Evolutionary conservation across 2,329 filamentous ascomycete species (phyloP).

Genomic region (Coniella vitis): DNA sequence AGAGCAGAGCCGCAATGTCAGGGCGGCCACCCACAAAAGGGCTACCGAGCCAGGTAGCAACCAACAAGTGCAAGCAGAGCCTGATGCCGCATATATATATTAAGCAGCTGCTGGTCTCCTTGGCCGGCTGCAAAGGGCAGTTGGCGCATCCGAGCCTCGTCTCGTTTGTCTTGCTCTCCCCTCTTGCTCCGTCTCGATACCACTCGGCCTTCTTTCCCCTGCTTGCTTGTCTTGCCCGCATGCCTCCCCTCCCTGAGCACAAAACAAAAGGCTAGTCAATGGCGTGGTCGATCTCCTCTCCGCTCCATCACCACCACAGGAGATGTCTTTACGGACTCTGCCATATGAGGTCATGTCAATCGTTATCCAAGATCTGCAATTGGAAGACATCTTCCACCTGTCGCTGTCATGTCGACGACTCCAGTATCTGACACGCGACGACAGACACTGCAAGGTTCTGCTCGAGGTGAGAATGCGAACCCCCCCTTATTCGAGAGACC

Average conservation of each 20-base stretch:
- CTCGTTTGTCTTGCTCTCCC: too few relatives aligned
- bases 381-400: conserved; percentile 53
- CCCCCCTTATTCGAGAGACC: not conserved
- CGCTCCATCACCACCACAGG: not conserved
- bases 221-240: too few relatives aligned
- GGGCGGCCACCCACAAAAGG: too few relatives aligned
- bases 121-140: too few relatives aligned
- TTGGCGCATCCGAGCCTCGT: too few relatives aligned
- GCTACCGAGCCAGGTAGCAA: too few relatives aligned
- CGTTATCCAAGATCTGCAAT: conserved; percentile 46
- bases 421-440: conserved; percentile 42
- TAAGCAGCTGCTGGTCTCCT: too few relatives aligned
- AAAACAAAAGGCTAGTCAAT: not conserved
- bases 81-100: too few relatives aligned
- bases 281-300: not conserved
- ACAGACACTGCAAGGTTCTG: conserved; percentile 49
- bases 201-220: too few relatives aligned
- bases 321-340: conserved; percentile 32
- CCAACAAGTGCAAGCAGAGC: too few relatives aligned
- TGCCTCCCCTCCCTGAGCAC: too few relatives aligned
- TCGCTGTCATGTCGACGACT: conserved; percentile 46
- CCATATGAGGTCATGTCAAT: conserved; percentile 61
- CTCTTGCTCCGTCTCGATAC: too few relatives aligned
- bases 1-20: not conserved
- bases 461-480: conserved; percentile 46